Conservation (phyloP, 768 basidiomycete species). For the Mycena kentingensis region DNA sequence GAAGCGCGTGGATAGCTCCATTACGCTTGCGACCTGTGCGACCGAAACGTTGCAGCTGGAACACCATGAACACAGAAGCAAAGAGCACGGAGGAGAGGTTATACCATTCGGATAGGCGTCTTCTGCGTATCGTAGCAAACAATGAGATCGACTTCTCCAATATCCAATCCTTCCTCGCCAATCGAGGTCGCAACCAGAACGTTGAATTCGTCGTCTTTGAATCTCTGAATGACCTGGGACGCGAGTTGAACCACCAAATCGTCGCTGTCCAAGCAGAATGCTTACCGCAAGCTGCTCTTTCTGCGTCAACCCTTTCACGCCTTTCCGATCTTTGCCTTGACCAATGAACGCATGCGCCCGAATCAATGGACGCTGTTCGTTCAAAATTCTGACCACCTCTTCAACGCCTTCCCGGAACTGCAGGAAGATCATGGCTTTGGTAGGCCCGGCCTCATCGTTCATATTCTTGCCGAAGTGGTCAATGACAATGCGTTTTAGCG, state of each 20-base stretch:
- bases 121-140: slow-evolving; percentile 97
- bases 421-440: slow-evolving; percentile 92
- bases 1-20: slow-evolving; percentile 87
- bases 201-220: slow-evolving; percentile 87
- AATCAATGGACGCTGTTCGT: slow-evolving; percentile 74
- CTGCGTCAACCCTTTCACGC: slow-evolving; percentile 86
- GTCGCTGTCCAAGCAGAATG: neutral
- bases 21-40: slow-evolving; percentile 91
- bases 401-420: slow-evolving; percentile 90
- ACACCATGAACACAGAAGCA: slow-evolving; percentile 6
- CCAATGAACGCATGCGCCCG: slow-evolving; percentile 88
- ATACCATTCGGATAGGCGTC: slow-evolving; percentile 93
- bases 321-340: slow-evolving; percentile 82
- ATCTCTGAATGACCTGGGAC: slow-evolving; percentile 76
- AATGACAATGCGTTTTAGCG: slow-evolving; percentile 68
- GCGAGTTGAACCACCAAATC: slow-evolving; percentile 15
- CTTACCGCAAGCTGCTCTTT: slow-evolving; percentile 87
- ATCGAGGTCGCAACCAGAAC: slow-evolving; percentile 95
- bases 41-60: slow-evolving; percentile 91
- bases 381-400: slow-evolving; percentile 82
- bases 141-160: slow-evolving; percentile 95
- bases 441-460: slow-evolving; percentile 51
- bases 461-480: slow-evolving; percentile 72
- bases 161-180: slow-evolving; percentile 97
- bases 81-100: slow-evolving; percentile 25